A percentile compares a stretch with the other conserved stretches of the same genome.
These are phyloP conservation scores for Juglanconis oblonga DNA, from an alignment of 2,329 filamentous ascomycete species.

Conservation along the genomic window DNA sequence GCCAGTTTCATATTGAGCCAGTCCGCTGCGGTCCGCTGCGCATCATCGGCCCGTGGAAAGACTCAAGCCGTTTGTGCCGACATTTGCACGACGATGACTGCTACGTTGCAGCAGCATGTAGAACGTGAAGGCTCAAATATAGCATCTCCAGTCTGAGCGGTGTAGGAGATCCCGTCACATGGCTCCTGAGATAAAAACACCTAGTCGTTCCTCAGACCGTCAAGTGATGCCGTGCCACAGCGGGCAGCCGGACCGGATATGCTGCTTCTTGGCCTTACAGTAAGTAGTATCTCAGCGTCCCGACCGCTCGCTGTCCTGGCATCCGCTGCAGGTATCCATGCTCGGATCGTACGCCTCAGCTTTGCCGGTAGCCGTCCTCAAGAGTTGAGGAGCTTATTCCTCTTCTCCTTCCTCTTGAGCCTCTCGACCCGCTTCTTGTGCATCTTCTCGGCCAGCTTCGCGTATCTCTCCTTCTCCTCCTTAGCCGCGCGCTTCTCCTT, in stretches of 20 bases:
- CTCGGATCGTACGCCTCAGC: background rate
- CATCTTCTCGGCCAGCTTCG: constrained; percentile 96
- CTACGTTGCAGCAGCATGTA: background rate
- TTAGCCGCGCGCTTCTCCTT: constrained; percentile 84
- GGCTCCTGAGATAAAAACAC: background rate
- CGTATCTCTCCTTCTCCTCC: constrained; percentile 89
- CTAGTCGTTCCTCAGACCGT: background rate
- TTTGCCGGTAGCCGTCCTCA: constrained; percentile 33
- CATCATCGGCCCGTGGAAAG: constrained; percentile 10
- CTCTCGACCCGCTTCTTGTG: constrained; percentile 92
- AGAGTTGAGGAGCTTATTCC: constrained; percentile 78
- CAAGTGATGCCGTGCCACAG: constrained; percentile 5
- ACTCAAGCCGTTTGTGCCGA: constrained; percentile 3
- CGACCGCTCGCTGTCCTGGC: background rate
- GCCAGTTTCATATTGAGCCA: constrained; percentile 11
- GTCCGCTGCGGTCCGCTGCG: constrained; percentile 1
- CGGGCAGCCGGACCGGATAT: background rate
- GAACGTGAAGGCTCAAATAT: background rate
- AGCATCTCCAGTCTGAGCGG: background rate
- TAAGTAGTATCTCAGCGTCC: background rate
- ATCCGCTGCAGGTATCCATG: constrained; percentile 1
- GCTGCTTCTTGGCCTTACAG: background rate
- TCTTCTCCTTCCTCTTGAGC: constrained; percentile 92
- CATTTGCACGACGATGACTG: background rate
- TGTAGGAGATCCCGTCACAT: background rate